Evolutionary conservation across 1,139 yeast genomes (phyloP).

Genomic region (Blastobotrys serpentis): DNA sequence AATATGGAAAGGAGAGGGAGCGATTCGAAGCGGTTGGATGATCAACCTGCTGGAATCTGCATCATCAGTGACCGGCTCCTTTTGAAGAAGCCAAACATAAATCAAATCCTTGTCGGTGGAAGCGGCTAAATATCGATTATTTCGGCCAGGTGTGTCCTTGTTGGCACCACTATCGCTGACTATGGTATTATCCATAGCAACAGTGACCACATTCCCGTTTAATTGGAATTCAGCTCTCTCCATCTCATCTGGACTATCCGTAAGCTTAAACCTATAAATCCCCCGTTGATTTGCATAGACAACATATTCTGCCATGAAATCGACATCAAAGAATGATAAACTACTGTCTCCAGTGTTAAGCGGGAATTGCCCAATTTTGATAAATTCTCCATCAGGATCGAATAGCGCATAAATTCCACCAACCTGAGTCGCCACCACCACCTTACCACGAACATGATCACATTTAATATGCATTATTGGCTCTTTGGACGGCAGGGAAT

Average conservation of each 20-base stretch:
- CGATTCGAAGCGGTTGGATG: constrained; percentile 32
- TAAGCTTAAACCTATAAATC: constrained; percentile 20
- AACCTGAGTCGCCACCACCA: constrained; percentile 16
- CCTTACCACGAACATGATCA: constrained; percentile 27
- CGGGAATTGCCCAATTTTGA: constrained; percentile 18
- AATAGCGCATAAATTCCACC: constrained; percentile 23
- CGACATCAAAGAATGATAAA: constrained; percentile 23
- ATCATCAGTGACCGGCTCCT: constrained; percentile 25
- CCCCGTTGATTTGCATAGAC: constrained; percentile 22
- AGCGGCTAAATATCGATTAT: constrained; percentile 53
- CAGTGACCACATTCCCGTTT: constrained; percentile 22
- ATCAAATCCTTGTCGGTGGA: constrained; percentile 42
- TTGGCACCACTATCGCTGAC: constrained; percentile 31
- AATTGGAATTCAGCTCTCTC: constrained; percentile 15
- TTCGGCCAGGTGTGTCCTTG: constrained; percentile 49
- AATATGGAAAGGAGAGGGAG: constrained; percentile 35
- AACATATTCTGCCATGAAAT: constrained; percentile 27
- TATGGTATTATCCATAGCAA: constrained; percentile 27
- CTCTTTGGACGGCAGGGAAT: constrained; percentile 19
- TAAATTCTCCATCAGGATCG: constrained; percentile 11
- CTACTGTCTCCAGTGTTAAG: neutral
- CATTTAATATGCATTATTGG: constrained; percentile 28
- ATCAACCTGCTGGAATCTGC: neutral
- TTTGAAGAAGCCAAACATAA: constrained; percentile 44
- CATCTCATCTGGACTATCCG: constrained; percentile 11